Evolutionary conservation across 2,329 filamentous ascomycete genomes (phyloP), one percentile per base, ranked within the genome.

Genomic region (Incumbomyces delicatus): DNA sequence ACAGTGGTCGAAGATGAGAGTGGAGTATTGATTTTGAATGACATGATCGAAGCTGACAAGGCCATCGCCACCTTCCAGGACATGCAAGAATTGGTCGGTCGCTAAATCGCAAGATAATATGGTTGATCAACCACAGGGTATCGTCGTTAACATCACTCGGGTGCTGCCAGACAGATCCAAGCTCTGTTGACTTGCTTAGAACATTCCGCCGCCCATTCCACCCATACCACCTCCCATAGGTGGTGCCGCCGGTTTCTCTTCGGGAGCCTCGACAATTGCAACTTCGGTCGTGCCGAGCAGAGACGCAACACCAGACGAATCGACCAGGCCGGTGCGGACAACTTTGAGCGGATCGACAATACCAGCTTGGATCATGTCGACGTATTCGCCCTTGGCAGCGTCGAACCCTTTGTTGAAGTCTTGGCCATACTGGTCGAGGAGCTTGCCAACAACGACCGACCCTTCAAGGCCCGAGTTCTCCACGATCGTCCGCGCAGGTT

Each of bases 331-430:
- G 54, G 92, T 98, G 62, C 92, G 88, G 64, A 98, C 92, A 59
- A 98, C 92, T 85, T 98, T 98, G 78, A 98, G 85, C 56, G 92
- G 92, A 68, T 98, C 92, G 50, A 98, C 85, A 68, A 98, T 98
- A 84, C 92, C 92, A 58, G 87, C 80, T 53, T 78, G 68, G 64
- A 98, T 95, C 92, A 98, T 96, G 76, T 98, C 90, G 58, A 95
- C 88, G 72, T 95, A 98, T 75, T 96, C 86, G 70, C 90, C 88
- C 77, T 89, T 95, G 66, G 87, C 74, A 72, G 85, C 92, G 78
- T 98, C 87, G 74, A 87, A 98, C 56, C 92, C 92, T 76, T 85
- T 92, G 85, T 95, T 94, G 81, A 98, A 98, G 71, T 98, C 89
- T 56, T 67, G 66, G 66, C 79, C 88, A 66, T 77, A 90, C 73